A percentile compares a stretch with the other conserved stretches of the same genome.
Conservation (phyloP, 2,329 filamentous ascomycete species). For the Cercospora nicotianae region DNA sequence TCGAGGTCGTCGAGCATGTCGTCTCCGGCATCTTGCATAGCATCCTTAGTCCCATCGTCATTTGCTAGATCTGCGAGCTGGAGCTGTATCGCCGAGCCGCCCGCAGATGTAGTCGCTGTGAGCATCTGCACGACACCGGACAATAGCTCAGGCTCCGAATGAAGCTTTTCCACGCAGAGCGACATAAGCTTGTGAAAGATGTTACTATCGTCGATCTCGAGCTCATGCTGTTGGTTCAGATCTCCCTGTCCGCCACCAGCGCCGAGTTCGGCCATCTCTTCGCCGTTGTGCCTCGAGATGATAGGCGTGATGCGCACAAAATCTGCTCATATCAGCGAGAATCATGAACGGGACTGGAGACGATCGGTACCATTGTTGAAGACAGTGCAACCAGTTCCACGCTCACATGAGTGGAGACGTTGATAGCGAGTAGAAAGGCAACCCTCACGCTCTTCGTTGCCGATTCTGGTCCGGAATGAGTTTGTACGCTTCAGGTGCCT, state of each 20-base stretch:
- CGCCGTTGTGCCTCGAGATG: constrained; percentile 57
- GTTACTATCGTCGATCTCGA: constrained; percentile 57
- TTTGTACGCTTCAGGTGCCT: constrained; percentile 61
- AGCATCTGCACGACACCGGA: constrained; percentile 42
- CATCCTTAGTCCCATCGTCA: constrained; percentile 17
- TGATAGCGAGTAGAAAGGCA: constrained; percentile 65
- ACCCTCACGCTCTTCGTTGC: constrained; percentile 68
- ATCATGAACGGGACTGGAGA: neutral
- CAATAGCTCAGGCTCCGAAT: constrained; percentile 38
- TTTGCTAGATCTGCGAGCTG: constrained; percentile 30
- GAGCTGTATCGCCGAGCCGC: constrained; percentile 28
- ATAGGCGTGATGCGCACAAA: constrained; percentile 79
- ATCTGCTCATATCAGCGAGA: constrained; percentile 38
- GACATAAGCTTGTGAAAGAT: constrained; percentile 55
- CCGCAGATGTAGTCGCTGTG: constrained; percentile 25
- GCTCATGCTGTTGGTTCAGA: constrained; percentile 65
- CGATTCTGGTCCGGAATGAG: constrained; percentile 74
- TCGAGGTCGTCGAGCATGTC: constrained; percentile 51
- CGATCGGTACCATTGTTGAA: constrained; percentile 41
- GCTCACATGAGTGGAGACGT: constrained; percentile 84
- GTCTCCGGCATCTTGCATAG: constrained; percentile 51
- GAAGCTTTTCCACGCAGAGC: constrained; percentile 49
- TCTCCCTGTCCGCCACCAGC: constrained; percentile 79
- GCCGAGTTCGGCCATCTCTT: constrained; percentile 69
- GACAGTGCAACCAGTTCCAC: constrained; percentile 61